phyloP scores from a whole-genome alignment of 1,139 yeast species.

The Meyerozyma smithsonii region DNA sequence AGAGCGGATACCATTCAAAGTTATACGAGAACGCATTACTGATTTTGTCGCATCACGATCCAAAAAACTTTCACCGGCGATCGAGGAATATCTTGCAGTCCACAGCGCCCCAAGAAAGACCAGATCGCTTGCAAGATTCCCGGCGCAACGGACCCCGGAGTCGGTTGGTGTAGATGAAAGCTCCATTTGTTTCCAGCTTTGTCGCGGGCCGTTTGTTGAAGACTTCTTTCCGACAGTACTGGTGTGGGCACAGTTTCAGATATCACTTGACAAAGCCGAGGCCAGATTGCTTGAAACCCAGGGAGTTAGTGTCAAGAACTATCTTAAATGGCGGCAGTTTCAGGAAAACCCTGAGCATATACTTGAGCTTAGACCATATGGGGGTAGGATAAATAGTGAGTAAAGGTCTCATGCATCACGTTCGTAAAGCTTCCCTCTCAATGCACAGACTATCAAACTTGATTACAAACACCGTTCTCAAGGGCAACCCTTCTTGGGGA shows the following conservation, averaged over 20 bases:
- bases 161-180: conserved; percentile 18
- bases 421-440: conserved; percentile 44
- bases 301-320: conserved; percentile 23
- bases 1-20: conserved; percentile 7
- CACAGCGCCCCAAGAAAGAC: conserved; percentile 7
- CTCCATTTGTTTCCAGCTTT: conserved; percentile 15
- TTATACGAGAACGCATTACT: conserved; percentile 8
- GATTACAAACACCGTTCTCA: conserved; percentile 78
- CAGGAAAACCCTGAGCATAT: conserved; percentile 10
- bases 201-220: conserved; percentile 12
- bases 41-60: conserved; percentile 17
- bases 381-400: background rate
- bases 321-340: conserved; percentile 35
- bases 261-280: conserved; percentile 23
- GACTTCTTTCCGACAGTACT: conserved; percentile 35
- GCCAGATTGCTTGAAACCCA: conserved; percentile 13
- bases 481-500: conserved; percentile 57
- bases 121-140: conserved; percentile 3
- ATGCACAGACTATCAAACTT: conserved; percentile 63
- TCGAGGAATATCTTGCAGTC: conserved; percentile 15
- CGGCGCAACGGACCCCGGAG: conserved; percentile 8
- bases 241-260: conserved; percentile 33
- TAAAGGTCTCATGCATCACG: no score
- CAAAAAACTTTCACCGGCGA: conserved; percentile 15
- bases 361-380: background rate